Evolutionary conservation across 2,329 filamentous ascomycete genomes (phyloP).

Genomic region (Rhinocladiella mackenziei): DNA sequence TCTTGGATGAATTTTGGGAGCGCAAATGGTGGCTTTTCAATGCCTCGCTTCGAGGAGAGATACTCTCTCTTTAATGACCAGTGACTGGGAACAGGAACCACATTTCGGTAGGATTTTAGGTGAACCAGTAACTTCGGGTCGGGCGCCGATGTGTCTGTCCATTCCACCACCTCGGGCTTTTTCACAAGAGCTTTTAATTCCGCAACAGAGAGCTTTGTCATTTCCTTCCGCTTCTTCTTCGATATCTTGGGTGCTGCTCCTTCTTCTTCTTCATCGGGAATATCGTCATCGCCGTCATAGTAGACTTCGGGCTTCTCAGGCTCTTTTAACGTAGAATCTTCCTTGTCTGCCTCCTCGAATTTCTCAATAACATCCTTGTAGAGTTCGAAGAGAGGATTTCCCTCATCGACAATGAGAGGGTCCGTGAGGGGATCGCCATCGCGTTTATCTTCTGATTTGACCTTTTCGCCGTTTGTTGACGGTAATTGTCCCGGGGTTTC

Average conservation of each 20-base stretch:
- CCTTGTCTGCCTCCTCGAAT: slow-evolving; percentile 65
- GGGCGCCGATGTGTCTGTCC: slow-evolving; percentile 89
- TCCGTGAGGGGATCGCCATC: slow-evolving; percentile 48
- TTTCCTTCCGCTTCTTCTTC: slow-evolving; percentile 89
- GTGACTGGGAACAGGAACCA: slow-evolving; percentile 88
- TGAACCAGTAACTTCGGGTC: slow-evolving; percentile 87
- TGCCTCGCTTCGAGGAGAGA: slow-evolving; percentile 90
- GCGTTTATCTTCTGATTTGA: slow-evolving; percentile 30
- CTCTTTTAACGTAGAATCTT: slow-evolving; percentile 62
- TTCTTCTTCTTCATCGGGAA: slow-evolving; percentile 77
- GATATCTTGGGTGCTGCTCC: slow-evolving; percentile 69
- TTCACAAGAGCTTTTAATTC: slow-evolving; percentile 88
- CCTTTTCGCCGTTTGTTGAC: slow-evolving; percentile 12
- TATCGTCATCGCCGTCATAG: slow-evolving; percentile 78
- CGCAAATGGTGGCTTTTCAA: slow-evolving; percentile 90
- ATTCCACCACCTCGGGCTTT: slow-evolving; percentile 92
- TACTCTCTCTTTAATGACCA: slow-evolving; percentile 98
- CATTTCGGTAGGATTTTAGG: slow-evolving; percentile 91
- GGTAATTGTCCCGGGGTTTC: slow-evolving; percentile 5
- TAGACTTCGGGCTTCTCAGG: slow-evolving; percentile 78
- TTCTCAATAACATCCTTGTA: slow-evolving; percentile 79
- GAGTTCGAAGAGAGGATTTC: slow-evolving; percentile 75
- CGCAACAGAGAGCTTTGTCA: slow-evolving; percentile 88
- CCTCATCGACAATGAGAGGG: slow-evolving; percentile 51
- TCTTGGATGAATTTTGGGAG: slow-evolving; percentile 96